Evolutionary conservation across 495 filamentous ascomycete species (phyloP).

Genomic region (Friedmanniomyces simplex): DNA sequence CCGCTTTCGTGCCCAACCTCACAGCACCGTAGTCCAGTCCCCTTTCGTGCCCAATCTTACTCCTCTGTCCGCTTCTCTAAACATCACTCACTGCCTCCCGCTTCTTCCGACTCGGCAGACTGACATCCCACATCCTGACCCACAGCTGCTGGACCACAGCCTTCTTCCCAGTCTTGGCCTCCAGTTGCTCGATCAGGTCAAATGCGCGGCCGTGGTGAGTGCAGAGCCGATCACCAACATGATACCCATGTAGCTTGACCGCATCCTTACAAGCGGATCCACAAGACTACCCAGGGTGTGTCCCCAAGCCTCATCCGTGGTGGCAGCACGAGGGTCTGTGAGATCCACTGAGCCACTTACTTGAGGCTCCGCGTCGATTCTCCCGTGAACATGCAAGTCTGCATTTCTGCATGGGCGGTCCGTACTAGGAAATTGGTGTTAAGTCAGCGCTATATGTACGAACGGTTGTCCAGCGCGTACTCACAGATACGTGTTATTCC

Average conservation of each 20-base stretch:
- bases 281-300: background rate
- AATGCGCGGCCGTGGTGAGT: background rate
- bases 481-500: background rate
- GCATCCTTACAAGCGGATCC: background rate
- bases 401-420: background rate
- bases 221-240: background rate
- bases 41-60: no score
- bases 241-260: background rate
- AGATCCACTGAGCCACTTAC: background rate
- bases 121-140: background rate
- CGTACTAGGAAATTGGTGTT: background rate
- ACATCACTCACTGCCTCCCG: no score
- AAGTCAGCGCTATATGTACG: no score
- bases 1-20: no score
- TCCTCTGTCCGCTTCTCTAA: no score
- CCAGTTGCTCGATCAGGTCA: background rate
- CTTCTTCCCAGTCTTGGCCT: background rate
- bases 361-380: background rate
- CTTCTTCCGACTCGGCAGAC: background rate
- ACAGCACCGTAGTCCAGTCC: no score
- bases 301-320: background rate
- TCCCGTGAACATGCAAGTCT: background rate
- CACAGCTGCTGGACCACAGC: background rate
- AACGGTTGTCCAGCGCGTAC: background rate
- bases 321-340: background rate